These are phyloP conservation scores for Conticribra weissflogii DNA, from an alignment of 108 stramenopile genomes.

Conservation along the genomic window DNA sequence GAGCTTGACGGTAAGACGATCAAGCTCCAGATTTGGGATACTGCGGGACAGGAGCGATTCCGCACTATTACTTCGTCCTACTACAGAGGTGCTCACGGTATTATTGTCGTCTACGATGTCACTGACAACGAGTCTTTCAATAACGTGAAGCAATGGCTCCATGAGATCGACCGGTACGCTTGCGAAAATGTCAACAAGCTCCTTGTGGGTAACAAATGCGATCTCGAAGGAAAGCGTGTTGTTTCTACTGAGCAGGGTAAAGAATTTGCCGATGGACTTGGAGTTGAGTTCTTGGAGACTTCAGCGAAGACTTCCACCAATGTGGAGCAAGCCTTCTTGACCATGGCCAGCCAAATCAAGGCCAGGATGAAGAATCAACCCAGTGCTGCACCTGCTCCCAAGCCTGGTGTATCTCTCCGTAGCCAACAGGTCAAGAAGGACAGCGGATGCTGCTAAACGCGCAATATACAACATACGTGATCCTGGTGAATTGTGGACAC, in stretches of 20 bases:
- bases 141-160: slow-evolving; percentile 99
- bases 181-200: slow-evolving; percentile 99
- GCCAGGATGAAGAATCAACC: slow-evolving; percentile 95
- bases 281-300: slow-evolving; percentile 99
- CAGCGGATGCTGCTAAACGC: slow-evolving; percentile 82
- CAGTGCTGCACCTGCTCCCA: slow-evolving; percentile 72
- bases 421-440: slow-evolving; percentile 84
- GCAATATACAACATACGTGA: slow-evolving; percentile 2
- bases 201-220: slow-evolving; percentile 99
- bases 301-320: slow-evolving; percentile 97
- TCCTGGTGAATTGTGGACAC: neutral
- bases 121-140: slow-evolving; percentile 97
- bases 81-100: slow-evolving; percentile 95
- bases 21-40: slow-evolving; percentile 96
- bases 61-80: slow-evolving; percentile 90
- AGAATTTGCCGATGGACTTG: slow-evolving; percentile 97
- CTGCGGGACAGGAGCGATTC: slow-evolving; percentile 92
- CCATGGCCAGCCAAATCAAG: slow-evolving; percentile 99
- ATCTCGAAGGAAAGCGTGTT: slow-evolving; percentile 93
- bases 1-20: slow-evolving; percentile 98
- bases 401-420: slow-evolving; percentile 76
- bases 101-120: slow-evolving; percentile 98
- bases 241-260: slow-evolving; percentile 97
- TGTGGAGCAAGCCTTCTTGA: slow-evolving; percentile 99
- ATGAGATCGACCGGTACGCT: slow-evolving; percentile 99